Evolutionary conservation across 2,329 filamentous ascomycete genomes (phyloP).

Genomic region (Aspergillus thermomutatus): DNA sequence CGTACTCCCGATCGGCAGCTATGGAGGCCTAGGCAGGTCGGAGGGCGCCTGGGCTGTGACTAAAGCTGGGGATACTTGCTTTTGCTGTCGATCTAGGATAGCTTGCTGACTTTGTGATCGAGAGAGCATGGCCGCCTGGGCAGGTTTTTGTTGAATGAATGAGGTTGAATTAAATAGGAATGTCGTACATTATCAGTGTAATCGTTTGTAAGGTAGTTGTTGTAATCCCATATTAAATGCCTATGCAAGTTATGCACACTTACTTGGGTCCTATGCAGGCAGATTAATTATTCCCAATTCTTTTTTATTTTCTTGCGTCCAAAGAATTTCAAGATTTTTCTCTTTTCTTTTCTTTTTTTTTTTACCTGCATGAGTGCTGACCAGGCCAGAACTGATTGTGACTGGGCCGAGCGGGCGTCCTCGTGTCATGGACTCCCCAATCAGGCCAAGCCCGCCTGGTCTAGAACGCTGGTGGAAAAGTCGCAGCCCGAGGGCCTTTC

Average conservation of each 20-base stretch:
- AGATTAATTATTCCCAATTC: neutral
- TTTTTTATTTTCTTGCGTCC: too few species aligned
- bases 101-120: neutral
- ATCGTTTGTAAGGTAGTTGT: neutral
- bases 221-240: neutral
- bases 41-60: conserved; percentile 3
- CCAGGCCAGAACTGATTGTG: neutral
- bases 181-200: neutral
- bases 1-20: conserved; percentile 20
- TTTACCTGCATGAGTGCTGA: neutral
- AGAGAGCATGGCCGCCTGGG: neutral
- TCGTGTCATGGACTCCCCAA: conserved; percentile 23
- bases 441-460: conserved; percentile 17
- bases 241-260: neutral
- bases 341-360: neutral
- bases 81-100: neutral
- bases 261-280: neutral
- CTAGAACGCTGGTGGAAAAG: conserved; percentile 19
- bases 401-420: conserved; percentile 9
- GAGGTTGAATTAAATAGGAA: neutral
- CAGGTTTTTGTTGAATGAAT: neutral
- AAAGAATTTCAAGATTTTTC: too few species aligned
- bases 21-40: conserved; percentile 20
- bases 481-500: conserved; percentile 14
- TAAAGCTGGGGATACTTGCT: neutral